phyloP scores from a whole-genome alignment of 2,329 filamentous ascomycete genomes.

The Orbilia brochopaga region DNA sequence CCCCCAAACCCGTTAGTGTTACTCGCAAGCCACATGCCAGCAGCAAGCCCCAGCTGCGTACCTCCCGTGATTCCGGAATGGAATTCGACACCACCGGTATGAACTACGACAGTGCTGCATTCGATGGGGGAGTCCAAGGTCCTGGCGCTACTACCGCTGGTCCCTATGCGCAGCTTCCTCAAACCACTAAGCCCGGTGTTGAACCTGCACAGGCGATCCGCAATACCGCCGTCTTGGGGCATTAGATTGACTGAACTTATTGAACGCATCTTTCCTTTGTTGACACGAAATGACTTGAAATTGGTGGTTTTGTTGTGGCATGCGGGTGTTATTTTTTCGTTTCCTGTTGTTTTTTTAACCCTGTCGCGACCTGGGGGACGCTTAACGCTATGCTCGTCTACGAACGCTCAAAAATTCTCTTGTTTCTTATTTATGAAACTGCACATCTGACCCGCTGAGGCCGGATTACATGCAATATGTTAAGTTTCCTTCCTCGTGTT shows the following conservation, averaged over 20 bases:
- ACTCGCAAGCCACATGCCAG: slow-evolving; percentile 67
- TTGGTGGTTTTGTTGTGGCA: slow-evolving; percentile 6
- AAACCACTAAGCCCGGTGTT: slow-evolving; percentile 22
- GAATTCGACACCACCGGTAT: slow-evolving; percentile 36
- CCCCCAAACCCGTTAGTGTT: slow-evolving; percentile 67
- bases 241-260: slow-evolving; percentile 20
- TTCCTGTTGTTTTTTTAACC: no score
- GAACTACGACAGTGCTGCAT: slow-evolving; percentile 28
- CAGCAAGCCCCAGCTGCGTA: slow-evolving; percentile 52
- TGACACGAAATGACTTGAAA: slow-evolving; percentile 2
- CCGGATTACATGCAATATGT: no score
- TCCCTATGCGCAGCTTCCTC: slow-evolving; percentile 30
- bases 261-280: no score
- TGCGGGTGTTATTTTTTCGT: not conserved
- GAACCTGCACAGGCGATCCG: slow-evolving; percentile 12
- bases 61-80: slow-evolving; percentile 37
- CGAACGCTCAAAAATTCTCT: no score
- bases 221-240: slow-evolving; percentile 25
- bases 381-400: no score
- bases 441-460: no score
- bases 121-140: slow-evolving; percentile 5
- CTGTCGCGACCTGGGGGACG: no score
- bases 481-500: no score
- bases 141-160: slow-evolving; percentile 24
- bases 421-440: no score